Conservation (phyloP, 306 rosid species). For the Casuarina cunninghamiana region DNA sequence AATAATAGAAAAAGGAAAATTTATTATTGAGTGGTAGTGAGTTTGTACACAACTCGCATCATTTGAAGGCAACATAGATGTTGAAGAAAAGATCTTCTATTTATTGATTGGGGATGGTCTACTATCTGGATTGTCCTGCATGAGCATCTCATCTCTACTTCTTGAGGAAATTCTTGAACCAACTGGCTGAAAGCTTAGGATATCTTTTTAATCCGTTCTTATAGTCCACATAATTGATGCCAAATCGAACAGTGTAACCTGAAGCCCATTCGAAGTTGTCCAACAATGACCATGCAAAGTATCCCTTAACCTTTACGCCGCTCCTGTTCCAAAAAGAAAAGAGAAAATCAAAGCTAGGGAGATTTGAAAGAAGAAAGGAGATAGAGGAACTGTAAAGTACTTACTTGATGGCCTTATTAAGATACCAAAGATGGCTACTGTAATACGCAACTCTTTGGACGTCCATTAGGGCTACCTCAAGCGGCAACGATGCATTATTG, state of each 20-base stretch:
- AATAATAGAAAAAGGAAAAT: no score
- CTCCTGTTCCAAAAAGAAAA: constrained; percentile 23
- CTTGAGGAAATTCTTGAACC: constrained; percentile 52
- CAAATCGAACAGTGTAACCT: constrained; percentile 50
- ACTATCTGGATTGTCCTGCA: neutral
- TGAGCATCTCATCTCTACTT: neutral
- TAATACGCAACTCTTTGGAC: constrained; percentile 45
- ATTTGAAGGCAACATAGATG: neutral
- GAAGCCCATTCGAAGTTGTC: constrained; percentile 55
- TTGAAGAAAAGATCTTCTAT: neutral
- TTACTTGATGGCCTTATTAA: constrained; percentile 50
- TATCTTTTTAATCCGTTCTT: constrained; percentile 46
- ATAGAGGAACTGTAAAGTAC: neutral
- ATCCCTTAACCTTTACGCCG: constrained; percentile 51
- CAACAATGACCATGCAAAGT: constrained; percentile 57
- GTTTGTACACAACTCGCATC: neutral
- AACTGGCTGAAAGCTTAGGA: constrained; percentile 46
- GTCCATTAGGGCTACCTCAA: constrained; percentile 46
- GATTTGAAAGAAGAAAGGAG: neutral
- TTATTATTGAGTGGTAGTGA: no score
- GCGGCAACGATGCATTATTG: constrained; percentile 33
- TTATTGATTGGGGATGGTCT: neutral
- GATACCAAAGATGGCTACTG: constrained; percentile 45
- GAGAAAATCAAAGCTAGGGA: neutral
- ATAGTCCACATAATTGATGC: constrained; percentile 43